Evolutionary conservation across 2,329 filamentous ascomycete species (phyloP), one percentile per base, ranked within the genome.

Genomic region (Xylariaceae sp.): DNA sequence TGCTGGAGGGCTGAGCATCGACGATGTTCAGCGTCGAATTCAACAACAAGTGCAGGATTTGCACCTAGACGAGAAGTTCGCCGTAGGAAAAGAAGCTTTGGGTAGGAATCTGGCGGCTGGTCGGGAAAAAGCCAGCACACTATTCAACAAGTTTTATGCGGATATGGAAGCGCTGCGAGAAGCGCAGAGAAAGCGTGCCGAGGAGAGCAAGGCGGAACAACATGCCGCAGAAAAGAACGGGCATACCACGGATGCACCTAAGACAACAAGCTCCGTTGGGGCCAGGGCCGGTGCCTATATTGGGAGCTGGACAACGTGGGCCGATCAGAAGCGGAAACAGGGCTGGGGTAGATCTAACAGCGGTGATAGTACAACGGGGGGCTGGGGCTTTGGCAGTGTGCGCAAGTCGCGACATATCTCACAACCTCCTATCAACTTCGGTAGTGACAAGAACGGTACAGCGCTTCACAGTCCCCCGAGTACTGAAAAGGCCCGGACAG

Each of bases 41-140:
- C 85, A 90, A 34, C 88, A 95, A 69, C 94, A 97, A 72, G 89
- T 99, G 47, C 88, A 92, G 61, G 92, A 97, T 57, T 80, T 97
- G 46, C 92, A 97, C 68, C 80, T 97, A 1, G 94, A 99, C 68
- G 94, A 97, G 68, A 84, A 89, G 8, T 84, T 97, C 54, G 86
- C 88, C 0, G 86, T 89, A 56, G 88, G 91, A 8, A 83, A 85
- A 51, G 94, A 97, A 69, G 88, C 86, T 0, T 78, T 97, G 2
- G 90, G 89, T n/a, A 86, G 92, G 56, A 92, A 95, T 64, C 70
- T 96, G n/a, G 88, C 89, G 3, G 89, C 87, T 0, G 92, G 94
- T 0, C 86, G 88, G 51, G 90, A 94, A 65, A 95, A 92, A 72
- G 89, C 95, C 0, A 91, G 87, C 18, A 87, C 84, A 4, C 86